Evolutionary conservation across 805 yeast genomes (phyloP).

Genomic region (Teunomyces panamensis): DNA sequence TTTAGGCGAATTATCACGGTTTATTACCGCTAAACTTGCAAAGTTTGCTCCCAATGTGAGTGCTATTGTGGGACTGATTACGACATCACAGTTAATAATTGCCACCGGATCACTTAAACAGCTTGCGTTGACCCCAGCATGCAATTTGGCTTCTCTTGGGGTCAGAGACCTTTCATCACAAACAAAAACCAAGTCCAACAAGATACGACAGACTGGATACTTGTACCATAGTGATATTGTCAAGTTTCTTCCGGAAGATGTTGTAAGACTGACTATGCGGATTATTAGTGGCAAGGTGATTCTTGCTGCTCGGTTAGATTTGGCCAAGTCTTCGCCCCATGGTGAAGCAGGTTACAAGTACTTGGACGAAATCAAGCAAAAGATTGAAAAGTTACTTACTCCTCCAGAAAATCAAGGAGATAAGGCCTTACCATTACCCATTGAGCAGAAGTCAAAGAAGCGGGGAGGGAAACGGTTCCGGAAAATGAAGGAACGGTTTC

Average conservation of each 20-base stretch:
- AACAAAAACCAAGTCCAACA: constrained; percentile 27
- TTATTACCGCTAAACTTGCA: constrained; percentile 55
- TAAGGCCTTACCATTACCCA: constrained; percentile 70
- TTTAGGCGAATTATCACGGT: constrained; percentile 44
- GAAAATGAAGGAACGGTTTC: constrained; percentile 76
- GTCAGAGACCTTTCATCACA: constrained; percentile 38
- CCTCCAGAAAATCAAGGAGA: constrained; percentile 69
- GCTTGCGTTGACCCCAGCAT: constrained; percentile 70
- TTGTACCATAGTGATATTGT: constrained; percentile 60
- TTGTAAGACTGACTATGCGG: constrained; percentile 68
- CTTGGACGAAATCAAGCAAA: constrained; percentile 55
- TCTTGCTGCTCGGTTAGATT: constrained; percentile 81
- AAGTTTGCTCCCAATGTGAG: constrained; percentile 78
- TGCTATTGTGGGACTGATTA: constrained; percentile 64
- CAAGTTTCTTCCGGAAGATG: constrained; percentile 54
- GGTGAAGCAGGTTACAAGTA: constrained; percentile 59
- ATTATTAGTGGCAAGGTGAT: constrained; percentile 76
- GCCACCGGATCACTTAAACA: constrained; percentile 65
- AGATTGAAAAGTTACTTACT: constrained; percentile 66
- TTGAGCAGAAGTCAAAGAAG: constrained; percentile 72
- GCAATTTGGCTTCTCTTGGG: constrained; percentile 81
- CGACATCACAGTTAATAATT: constrained; percentile 71
- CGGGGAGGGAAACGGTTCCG: constrained; percentile 83
- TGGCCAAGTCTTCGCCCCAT: constrained; percentile 38
- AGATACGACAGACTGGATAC: constrained; percentile 65